Evolutionary conservation across 1,284 basidiomycete genomes (phyloP).

Genomic region (Lentinula novae-zelandiae): DNA sequence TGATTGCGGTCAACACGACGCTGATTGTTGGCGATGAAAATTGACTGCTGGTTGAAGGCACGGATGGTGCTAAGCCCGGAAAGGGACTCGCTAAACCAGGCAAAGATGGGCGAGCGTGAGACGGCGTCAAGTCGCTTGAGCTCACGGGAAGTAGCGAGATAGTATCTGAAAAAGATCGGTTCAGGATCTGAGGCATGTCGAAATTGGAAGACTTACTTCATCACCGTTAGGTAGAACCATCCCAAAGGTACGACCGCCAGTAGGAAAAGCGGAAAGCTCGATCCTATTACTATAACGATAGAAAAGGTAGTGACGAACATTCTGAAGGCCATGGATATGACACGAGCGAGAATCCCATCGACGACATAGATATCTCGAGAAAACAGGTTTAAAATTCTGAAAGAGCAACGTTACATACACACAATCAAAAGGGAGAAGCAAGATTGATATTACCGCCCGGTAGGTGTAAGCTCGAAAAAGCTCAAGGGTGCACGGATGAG

Average conservation of each 20-base stretch:
- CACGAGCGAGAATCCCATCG: constrained; percentile 76
- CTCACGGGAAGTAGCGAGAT: constrained; percentile 87
- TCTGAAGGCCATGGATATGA: constrained; percentile 68
- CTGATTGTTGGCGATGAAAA: constrained; percentile 80
- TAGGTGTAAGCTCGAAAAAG: constrained; percentile 87
- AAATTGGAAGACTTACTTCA: constrained; percentile 48
- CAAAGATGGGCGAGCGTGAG: constrained; percentile 88
- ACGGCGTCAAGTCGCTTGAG: constrained; percentile 91
- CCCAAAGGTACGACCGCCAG: constrained; percentile 72
- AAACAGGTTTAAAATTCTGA: constrained; percentile 83
- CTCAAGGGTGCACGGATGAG: constrained; percentile 81
- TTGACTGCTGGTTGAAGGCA: constrained; percentile 67
- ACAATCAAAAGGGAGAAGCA: background rate
- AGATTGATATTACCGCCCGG: constrained; percentile 54
- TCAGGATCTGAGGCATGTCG: background rate
- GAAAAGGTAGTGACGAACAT: constrained; percentile 62
- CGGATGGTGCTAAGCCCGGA: constrained; percentile 85
- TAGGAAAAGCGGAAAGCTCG: constrained; percentile 82
- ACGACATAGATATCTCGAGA: constrained; percentile 92
- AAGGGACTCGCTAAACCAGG: constrained; percentile 85
- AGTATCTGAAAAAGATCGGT: constrained; percentile 55
- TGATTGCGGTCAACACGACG: constrained; percentile 82
- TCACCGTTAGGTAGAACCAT: constrained; percentile 75
- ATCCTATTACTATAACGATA: constrained; percentile 77
- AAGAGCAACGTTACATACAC: background rate